phyloP scores from a whole-genome alignment of 202 grass and related monocot species.

The Schoenoplectus triqueter region DNA sequence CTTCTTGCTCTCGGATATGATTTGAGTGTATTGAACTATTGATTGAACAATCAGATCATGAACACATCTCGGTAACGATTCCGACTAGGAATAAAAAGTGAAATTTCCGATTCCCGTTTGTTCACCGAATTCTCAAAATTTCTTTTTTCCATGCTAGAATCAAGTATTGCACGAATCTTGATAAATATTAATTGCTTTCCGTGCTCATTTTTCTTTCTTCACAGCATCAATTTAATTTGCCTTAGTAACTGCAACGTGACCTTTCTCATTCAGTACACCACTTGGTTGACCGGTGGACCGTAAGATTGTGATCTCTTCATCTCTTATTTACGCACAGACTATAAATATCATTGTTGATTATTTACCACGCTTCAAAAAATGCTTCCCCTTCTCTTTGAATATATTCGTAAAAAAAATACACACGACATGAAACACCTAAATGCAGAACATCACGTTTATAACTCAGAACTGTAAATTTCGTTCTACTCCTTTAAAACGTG shows the following conservation, averaged over 20 bases:
- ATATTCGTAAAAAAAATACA: too few relatives aligned
- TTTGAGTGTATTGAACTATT: background rate
- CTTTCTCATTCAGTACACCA: background rate
- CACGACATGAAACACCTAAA: too few relatives aligned
- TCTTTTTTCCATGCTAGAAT: too few relatives aligned
- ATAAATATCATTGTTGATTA: background rate
- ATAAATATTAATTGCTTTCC: too few relatives aligned
- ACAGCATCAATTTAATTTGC: background rate
- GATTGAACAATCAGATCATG: slow-evolving; percentile 35
- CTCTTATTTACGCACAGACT: background rate
- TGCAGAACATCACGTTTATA: too few relatives aligned
- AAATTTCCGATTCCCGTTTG: background rate
- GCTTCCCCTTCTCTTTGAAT: too few relatives aligned
- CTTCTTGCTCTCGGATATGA: background rate
- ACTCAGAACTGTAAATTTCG: too few relatives aligned
- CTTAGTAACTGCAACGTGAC: background rate
- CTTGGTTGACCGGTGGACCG: background rate
- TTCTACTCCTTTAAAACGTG: too few relatives aligned
- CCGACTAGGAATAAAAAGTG: background rate
- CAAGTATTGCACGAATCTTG: too few relatives aligned
- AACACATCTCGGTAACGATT: background rate
- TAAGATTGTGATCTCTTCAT: background rate
- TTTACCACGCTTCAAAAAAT: too few relatives aligned
- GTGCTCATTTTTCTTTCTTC: too few relatives aligned
- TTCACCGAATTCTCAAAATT: too few relatives aligned